Evolutionary conservation across 169 alveolate genomes (phyloP).

Genomic region (Plasmodium billcollinsi): DNA sequence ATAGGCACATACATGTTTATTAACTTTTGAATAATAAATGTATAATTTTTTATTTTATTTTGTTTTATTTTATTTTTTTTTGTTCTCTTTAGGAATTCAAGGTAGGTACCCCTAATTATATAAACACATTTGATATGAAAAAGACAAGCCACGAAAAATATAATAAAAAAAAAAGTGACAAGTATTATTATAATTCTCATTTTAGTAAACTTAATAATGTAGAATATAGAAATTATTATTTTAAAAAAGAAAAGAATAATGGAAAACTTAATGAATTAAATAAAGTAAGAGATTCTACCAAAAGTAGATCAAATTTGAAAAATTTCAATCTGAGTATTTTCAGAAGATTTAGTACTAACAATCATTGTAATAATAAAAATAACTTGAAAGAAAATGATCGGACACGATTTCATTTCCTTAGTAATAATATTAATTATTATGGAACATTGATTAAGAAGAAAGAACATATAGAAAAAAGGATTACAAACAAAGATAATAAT

Average conservation of each 20-base stretch:
- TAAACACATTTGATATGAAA: slow-evolving; percentile 8
- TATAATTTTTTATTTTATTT: too few relatives aligned
- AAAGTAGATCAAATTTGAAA: slow-evolving; percentile 40
- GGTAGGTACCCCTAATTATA: not conserved
- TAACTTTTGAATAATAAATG: too few relatives aligned
- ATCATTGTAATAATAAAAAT: slow-evolving; percentile 34
- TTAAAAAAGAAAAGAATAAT: not conserved
- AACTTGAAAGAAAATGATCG: slow-evolving; percentile 36
- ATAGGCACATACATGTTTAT: too few relatives aligned
- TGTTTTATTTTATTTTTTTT: not conserved
- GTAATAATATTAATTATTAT: slow-evolving; percentile 75
- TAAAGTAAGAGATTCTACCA: slow-evolving; percentile 3
- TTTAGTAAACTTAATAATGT: not conserved
- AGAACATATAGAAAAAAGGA: slow-evolving; percentile 24
- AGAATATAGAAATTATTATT: not conserved
- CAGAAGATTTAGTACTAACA: slow-evolving; percentile 61
- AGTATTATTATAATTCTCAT: not conserved
- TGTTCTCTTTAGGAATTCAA: slow-evolving; percentile 33
- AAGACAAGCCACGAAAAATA: slow-evolving; percentile 4
- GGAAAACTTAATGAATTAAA: slow-evolving; percentile 20
- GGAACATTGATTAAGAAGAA: slow-evolving; percentile 69
- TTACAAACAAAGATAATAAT: slow-evolving; percentile 2
- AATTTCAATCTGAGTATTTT: slow-evolving; percentile 47
- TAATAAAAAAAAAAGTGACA: slow-evolving; percentile 1
- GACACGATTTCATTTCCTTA: slow-evolving; percentile 30